Conservation (phyloP, 257 asterid species). For the Ilex aquifolium region DNA sequence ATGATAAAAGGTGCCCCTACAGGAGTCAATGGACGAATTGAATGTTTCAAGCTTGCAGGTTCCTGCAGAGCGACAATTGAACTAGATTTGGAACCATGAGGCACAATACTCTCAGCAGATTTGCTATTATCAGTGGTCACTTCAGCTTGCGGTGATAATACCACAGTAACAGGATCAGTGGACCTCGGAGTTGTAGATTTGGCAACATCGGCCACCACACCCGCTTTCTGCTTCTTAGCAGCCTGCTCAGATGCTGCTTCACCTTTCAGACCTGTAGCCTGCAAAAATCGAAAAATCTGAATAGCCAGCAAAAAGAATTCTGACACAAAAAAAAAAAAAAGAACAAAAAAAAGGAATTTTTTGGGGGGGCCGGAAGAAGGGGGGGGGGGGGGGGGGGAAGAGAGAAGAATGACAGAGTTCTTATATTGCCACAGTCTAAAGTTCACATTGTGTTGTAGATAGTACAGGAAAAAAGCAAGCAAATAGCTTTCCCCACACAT, state of each 20-base stretch:
- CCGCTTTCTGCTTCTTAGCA: conserved; percentile 38
- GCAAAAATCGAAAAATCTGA: conserved; percentile 19
- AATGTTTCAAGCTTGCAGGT: conserved; percentile 32
- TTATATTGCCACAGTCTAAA: background rate
- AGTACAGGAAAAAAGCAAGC: too few relatives aligned
- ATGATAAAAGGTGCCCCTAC: conserved; percentile 43
- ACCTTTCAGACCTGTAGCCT: conserved; percentile 64
- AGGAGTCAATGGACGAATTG: conserved; percentile 54
- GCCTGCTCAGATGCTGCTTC: conserved; percentile 37
- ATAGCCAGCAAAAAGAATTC: background rate
- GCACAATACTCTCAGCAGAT: conserved; percentile 31
- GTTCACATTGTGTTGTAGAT: background rate
- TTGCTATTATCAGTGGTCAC: conserved; percentile 18
- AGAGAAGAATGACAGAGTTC: background rate
- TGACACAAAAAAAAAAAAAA: background rate
- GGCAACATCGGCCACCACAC: conserved; percentile 30
- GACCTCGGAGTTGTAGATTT: conserved; percentile 39
- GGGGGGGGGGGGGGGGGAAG: background rate
- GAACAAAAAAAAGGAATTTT: background rate
- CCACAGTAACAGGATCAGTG: conserved; percentile 15
- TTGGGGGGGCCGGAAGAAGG: background rate
- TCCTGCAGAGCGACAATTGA: conserved; percentile 32
- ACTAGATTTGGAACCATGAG: conserved; percentile 31
- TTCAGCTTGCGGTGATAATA: conserved; percentile 34
- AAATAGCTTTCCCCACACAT: too few relatives aligned